These are phyloP conservation scores for Suillus subalutaceus DNA, from an alignment of 768 basidiomycete species.

Conservation along the genomic window DNA sequence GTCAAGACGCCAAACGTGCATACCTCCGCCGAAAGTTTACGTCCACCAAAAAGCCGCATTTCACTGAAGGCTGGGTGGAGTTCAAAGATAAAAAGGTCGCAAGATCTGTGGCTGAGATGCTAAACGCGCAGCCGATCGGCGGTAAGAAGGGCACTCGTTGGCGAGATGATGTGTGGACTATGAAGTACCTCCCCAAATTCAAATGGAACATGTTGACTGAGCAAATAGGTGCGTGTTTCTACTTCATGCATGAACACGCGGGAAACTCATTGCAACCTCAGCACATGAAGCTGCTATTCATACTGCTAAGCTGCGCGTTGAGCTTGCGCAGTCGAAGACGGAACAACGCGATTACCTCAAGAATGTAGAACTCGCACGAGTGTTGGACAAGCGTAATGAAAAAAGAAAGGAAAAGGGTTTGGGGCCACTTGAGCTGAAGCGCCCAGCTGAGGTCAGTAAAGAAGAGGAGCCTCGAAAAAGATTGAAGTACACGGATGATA, in stretches of 20 bases:
- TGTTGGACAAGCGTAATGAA: slow-evolving; percentile 79
- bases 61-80: slow-evolving; percentile 98
- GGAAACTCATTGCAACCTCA: slow-evolving; percentile 35
- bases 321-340: slow-evolving; percentile 81
- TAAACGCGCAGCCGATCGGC: slow-evolving; percentile 95
- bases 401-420: slow-evolving; percentile 63
- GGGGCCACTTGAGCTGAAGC: slow-evolving; percentile 38
- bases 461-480: slow-evolving; percentile 15
- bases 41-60: slow-evolving; percentile 83
- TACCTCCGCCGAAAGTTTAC: slow-evolving; percentile 83
- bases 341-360: slow-evolving; percentile 93
- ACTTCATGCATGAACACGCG: not conserved
- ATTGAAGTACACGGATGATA: slow-evolving; percentile 15
- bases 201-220: slow-evolving; percentile 99
- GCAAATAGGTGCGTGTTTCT: slow-evolving; percentile 81
- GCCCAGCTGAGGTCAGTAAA: slow-evolving; percentile 16
- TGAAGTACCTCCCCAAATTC: slow-evolving; percentile 98
- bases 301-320: slow-evolving; percentile 85
- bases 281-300: slow-evolving; percentile 94
- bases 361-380: slow-evolving; percentile 91
- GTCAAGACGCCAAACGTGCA: slow-evolving; percentile 80
- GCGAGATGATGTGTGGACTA: slow-evolving; percentile 99
- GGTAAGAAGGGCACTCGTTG: slow-evolving; percentile 89
- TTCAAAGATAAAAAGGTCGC: slow-evolving; percentile 94
- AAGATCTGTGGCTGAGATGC: slow-evolving; percentile 87